These are phyloP conservation scores for Apiotrichum porosum DNA, from an alignment of 1,284 basidiomycete genomes.

Conservation along the genomic window DNA sequence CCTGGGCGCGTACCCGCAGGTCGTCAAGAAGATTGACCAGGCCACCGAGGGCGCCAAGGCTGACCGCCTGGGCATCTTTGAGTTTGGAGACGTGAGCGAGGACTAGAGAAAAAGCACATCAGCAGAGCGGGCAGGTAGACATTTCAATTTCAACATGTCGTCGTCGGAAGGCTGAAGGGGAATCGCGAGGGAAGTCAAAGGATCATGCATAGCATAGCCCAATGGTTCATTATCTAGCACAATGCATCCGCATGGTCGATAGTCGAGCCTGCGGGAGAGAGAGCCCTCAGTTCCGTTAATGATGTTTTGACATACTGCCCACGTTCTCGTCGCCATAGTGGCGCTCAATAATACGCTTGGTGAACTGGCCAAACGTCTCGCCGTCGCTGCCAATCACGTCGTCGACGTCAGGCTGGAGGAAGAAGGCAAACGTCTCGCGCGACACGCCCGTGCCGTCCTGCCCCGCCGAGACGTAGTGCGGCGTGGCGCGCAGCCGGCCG, in stretches of 20 bases:
- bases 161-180: too few species aligned
- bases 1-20: conserved; percentile 62
- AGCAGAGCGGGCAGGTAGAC: too few species aligned
- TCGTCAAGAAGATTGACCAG: conserved; percentile 61
- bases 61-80: conserved; percentile 76
- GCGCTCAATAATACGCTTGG: conserved; percentile 69
- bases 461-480: conserved; percentile 71
- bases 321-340: conserved; percentile 60
- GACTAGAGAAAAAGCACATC: conserved; percentile 11
- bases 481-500: conserved; percentile 67
- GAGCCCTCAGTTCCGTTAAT: too few species aligned
- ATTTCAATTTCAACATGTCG: too few species aligned
- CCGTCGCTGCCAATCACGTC: conserved; percentile 59
- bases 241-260: too few species aligned
- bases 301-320: too few species aligned
- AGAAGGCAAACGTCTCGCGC: conserved; percentile 77
- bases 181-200: too few species aligned
- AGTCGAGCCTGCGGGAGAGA: too few species aligned
- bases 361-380: conserved; percentile 83
- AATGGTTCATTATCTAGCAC: too few species aligned
- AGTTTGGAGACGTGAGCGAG: conserved; percentile 51
- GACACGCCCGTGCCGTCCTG: conserved; percentile 52
- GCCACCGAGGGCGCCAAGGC: conserved; percentile 64
- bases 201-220: too few species aligned
- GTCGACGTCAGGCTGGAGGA: conserved; percentile 85